Conservation (phyloP, 257 asterid genomes). For the Plantago elongata region DNA sequence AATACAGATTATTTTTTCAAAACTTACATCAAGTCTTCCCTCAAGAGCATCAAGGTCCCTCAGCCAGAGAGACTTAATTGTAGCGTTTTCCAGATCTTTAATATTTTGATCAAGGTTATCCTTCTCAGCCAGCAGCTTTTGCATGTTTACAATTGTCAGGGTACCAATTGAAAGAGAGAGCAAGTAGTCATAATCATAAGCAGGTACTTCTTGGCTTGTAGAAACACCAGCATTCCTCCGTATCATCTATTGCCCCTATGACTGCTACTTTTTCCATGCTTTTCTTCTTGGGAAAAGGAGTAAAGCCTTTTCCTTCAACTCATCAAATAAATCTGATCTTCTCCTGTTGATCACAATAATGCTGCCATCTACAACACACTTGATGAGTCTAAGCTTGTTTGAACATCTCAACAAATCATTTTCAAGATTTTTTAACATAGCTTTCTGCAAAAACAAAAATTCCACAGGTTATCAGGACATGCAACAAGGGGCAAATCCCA, state of each 20-base stretch:
- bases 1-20: not conserved
- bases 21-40: constrained; percentile 56
- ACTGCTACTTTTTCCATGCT: constrained; percentile 42
- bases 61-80: constrained; percentile 65
- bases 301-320: constrained; percentile 77
- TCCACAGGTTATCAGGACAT: too few species aligned
- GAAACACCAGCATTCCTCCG: constrained; percentile 39
- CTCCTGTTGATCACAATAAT: constrained; percentile 84
- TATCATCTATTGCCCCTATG: constrained; percentile 60
- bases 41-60: constrained; percentile 80
- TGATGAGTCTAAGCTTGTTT: constrained; percentile 75
- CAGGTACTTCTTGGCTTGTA: constrained; percentile 42
- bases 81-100: constrained; percentile 56
- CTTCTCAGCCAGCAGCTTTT: constrained; percentile 64
- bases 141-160: constrained; percentile 72
- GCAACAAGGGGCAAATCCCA: too few species aligned
- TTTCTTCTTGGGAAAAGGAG: constrained; percentile 77
- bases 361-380: constrained; percentile 72
- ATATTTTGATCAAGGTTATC: constrained; percentile 55
- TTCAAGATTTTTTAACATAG: constrained; percentile 64
- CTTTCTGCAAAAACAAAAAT: constrained; percentile 65
- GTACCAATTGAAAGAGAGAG: constrained; percentile 76
- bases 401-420: constrained; percentile 64
- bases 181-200: constrained; percentile 88
- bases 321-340: constrained; percentile 68